phyloP scores from a whole-genome alignment of 768 basidiomycete genomes.

The Kwoniella dendrophila region DNA sequence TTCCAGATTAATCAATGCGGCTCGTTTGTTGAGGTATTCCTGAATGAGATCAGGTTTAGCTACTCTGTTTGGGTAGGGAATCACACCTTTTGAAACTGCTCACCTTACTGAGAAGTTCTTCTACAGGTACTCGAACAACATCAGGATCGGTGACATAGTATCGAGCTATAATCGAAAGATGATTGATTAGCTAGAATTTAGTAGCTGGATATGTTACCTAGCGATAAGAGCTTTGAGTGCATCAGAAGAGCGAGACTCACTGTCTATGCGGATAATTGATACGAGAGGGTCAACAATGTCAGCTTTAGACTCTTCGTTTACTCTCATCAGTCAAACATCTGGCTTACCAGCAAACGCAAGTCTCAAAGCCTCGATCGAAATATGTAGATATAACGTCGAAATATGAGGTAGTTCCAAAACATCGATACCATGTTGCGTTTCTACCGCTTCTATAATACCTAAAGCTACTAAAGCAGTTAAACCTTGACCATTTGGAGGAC shows the following conservation, averaged over 20 bases:
- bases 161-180: too few relatives aligned
- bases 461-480: slow-evolving; percentile 89
- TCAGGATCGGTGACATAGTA: slow-evolving; percentile 94
- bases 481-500: slow-evolving; percentile 98
- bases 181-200: too few relatives aligned
- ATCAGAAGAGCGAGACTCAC: neutral
- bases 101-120: slow-evolving; percentile 82
- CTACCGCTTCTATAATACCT: slow-evolving; percentile 85
- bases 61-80: neutral
- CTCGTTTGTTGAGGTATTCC: slow-evolving; percentile 81
- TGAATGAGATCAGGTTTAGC: slow-evolving; percentile 50
- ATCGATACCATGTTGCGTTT: slow-evolving; percentile 71
- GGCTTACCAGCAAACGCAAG: slow-evolving; percentile 70
- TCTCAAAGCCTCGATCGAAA: slow-evolving; percentile 77
- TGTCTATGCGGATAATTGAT: neutral
- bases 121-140: slow-evolving; percentile 72
- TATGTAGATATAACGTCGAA: slow-evolving; percentile 83
- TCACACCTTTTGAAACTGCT: slow-evolving; percentile 11
- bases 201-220: slow-evolving; percentile 1
- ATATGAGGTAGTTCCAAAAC: slow-evolving; percentile 85
- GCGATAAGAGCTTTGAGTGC: neutral
- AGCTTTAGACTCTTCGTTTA: too few relatives aligned
- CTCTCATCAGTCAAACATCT: neutral
- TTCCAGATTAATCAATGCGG: slow-evolving; percentile 76
- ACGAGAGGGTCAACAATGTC: too few relatives aligned